Conservation (phyloP, 345 rosid genomes). For the Dipteronia sinensis region DNA sequence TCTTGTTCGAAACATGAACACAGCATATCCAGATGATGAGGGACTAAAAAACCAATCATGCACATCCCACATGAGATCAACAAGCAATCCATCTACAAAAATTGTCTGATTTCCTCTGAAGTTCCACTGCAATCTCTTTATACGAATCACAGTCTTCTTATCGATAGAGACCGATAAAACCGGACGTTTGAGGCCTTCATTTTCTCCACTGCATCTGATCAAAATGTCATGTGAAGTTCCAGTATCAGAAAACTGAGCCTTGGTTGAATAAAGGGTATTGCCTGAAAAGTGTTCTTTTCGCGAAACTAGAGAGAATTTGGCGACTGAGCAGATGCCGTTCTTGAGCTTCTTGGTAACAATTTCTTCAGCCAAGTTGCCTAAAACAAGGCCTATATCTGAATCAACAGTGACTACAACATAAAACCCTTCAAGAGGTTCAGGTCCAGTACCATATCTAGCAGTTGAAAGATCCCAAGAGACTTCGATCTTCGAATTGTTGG, state of each 20-base stretch:
- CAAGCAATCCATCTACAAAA: conserved; percentile 73
- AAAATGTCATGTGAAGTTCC: conserved; percentile 66
- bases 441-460: conserved; percentile 59
- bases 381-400: conserved; percentile 58
- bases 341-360: conserved; percentile 43
- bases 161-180: conserved; percentile 68
- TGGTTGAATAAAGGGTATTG: conserved; percentile 61
- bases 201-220: conserved; percentile 67
- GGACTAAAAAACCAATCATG: conserved; percentile 86
- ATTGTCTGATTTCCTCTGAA: conserved; percentile 91
- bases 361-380: conserved; percentile 65
- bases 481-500: conserved; percentile 50
- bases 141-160: conserved; percentile 70
- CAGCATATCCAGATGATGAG: conserved; percentile 57
- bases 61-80: conserved; percentile 95
- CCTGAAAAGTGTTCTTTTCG: conserved; percentile 83
- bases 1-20: conserved; percentile 91
- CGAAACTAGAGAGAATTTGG: conserved; percentile 47
- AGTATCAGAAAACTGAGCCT: conserved; percentile 59
- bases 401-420: conserved; percentile 66
- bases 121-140: conserved; percentile 90
- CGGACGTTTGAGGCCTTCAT: conserved; percentile 59
- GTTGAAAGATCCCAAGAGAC: conserved; percentile 84
- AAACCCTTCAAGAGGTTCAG: conserved; percentile 71
- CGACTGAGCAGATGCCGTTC: conserved; percentile 18